Base-by-base conservation (phyloP, 352 stramenopile species). In the Phytopythium helicoides region DNA sequence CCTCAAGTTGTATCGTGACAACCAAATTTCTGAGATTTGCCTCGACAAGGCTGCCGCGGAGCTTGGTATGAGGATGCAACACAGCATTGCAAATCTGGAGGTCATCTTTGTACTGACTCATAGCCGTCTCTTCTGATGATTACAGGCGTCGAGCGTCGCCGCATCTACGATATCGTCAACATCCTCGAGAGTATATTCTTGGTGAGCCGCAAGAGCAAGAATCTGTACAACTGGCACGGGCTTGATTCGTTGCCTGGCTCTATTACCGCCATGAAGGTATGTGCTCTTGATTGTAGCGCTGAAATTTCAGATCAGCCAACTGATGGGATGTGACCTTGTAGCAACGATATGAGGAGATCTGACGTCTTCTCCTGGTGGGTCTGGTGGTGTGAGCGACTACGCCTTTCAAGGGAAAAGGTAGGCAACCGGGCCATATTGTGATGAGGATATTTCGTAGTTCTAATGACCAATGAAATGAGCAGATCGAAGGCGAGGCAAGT, bases 131-230 rank as follows among this genome's bases (percentile, higher is more conserved):
- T 23, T 6, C 16, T 25, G 14, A 14, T 35, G 10, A 8, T 39
- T 12, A 0, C 91, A 66, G 83, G 86, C 2, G 94, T 98, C 0
- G 95, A 98, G 64, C 80, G 96, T 38, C 78, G 96, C 36, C 75
- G 96, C 16, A 98, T 99, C 48, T 99, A 99, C 64, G 96, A 99
- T 68, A 97, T 99, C 38, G 94, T 99, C 44, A 99, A 99, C 64
- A 98, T 99, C 66, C 76, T 99, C 25, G 95, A 98, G 64, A 96
- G 87, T 46, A 89, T 99, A 36, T 77, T 94, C 28, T 86, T 99
- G 23, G 93, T 98, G 6, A 94, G 79, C 25, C 90, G 95, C n/a
- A 94, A 98, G 56, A 94, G 90, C 54, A 98, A 98, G 69, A 99
- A 98, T 59, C 83, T 96, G 2, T 99, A 99, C 77, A 89, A 92